Base-by-base conservation (phyloP, 805 yeast genomes). In the Candida ponderosae region DNA sequence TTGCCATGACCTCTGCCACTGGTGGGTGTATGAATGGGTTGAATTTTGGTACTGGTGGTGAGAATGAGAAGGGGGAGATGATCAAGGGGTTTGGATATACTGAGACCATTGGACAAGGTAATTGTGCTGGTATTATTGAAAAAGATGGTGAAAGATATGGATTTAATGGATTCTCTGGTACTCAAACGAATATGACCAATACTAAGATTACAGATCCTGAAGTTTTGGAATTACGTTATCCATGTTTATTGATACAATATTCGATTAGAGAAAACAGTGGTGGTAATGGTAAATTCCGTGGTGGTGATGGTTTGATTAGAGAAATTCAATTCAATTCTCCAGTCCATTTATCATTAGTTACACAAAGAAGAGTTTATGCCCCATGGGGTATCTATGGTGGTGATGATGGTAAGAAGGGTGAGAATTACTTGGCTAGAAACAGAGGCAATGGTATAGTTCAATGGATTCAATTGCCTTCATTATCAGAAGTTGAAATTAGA, bases 101-200 rank as follows among this genome's bases (percentile, higher is more conserved):
- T 37, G 79, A 74, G 45, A 71, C 79, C 3, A 71, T 74, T 39
- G 74, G 76, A 42, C 75, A 74, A 31, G 79, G 79, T 19, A 62
- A 68, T 30, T 75, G 78, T 40, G 78, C 77, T 17, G 72, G 73
- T 6, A 65, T 45, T 45, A 59, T 42, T 50, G 72, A 70, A 48
- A 62, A 50, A 86, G 63, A 81, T 48, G 96, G 96, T 20, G 84
- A 83, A 88, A 79, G 72, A 24, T 65, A 66, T 14, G 82, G 83
- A 0, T 50, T 48, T 36, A 51, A 68, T 23, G 74, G 74, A 14
- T 71, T 71, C 19, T 65, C 73, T 10, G 79, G 68, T 19, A 72
- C 72, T 6, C 78, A 74, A 50, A 68, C 71, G 34, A 76, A 72
- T 44, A 70, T 74, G 38, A 72, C 77, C 30, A 72, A 72, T 47